Evolutionary conservation across 345 rosid genomes (phyloP).

Genomic region (Gossypium ekmanianum): DNA sequence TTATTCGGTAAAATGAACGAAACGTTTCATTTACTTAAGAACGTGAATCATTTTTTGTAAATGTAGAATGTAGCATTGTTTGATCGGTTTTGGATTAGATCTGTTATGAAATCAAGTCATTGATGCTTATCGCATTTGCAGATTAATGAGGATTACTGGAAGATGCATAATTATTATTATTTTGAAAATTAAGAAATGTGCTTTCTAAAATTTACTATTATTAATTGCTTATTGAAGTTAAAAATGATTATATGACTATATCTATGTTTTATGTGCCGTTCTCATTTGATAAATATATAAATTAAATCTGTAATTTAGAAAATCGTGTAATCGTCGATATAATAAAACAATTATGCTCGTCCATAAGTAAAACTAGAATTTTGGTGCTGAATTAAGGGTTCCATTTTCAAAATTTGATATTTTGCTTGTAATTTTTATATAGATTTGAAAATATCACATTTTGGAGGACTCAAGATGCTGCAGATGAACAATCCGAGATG

Average conservation of each 20-base stretch:
- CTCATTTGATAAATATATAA: not conserved
- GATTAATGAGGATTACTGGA: not conserved
- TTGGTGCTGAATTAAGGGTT: constrained; percentile 4
- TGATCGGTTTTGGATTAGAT: constrained; percentile 2
- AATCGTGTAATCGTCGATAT: not conserved
- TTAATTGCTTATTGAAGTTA: not conserved
- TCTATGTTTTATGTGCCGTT: not conserved
- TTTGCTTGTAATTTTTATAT: constrained; percentile 7
- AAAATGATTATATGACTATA: not conserved
- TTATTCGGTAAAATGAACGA: constrained; percentile 44
- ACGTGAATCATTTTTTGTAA: not conserved
- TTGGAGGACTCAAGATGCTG: constrained; percentile 56
- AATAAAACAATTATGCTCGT: not conserved
- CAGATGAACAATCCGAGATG: constrained; percentile 36
- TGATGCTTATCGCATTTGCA: not conserved
- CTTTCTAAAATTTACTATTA: not conserved
- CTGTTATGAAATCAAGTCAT: constrained; percentile 8
- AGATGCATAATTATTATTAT: not conserved
- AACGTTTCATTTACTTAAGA: not conserved
- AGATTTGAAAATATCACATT: constrained; percentile 82
- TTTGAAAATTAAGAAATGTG: not conserved
- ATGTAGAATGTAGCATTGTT: not conserved
- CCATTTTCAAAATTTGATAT: not conserved
- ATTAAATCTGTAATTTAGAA: not conserved
- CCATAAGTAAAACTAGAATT: not conserved